Percentiles rank a stretch among this genome's conserved stretches.
These are phyloP conservation scores for Litchi chinensis DNA, from an alignment of 345 rosid species.

Conservation along the genomic window DNA sequence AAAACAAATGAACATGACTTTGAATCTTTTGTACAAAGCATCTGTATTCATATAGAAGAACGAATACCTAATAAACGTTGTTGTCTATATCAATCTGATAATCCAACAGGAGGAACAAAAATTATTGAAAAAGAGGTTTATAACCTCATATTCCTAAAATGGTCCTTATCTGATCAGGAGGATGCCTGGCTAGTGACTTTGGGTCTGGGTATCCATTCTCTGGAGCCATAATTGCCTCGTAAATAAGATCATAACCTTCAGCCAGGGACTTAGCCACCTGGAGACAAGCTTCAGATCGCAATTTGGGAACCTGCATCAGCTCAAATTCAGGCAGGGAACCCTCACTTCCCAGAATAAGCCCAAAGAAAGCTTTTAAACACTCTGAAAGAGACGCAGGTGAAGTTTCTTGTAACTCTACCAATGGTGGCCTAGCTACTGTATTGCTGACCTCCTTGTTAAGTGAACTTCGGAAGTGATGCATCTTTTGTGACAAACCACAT, in stretches of 20 bases:
- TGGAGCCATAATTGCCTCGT: constrained; percentile 69
- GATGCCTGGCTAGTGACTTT: constrained; percentile 85
- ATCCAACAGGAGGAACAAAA: background rate
- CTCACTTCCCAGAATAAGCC: constrained; percentile 83
- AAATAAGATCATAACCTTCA: constrained; percentile 78
- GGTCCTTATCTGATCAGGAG: constrained; percentile 93
- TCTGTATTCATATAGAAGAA: background rate
- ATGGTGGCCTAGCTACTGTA: constrained; percentile 21
- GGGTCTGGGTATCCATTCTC: constrained; percentile 78
- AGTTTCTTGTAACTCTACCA: constrained; percentile 70
- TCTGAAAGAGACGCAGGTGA: constrained; percentile 65
- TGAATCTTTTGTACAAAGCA: background rate
- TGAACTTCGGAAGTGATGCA: constrained; percentile 58
- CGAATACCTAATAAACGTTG: background rate
- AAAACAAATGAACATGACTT: background rate
- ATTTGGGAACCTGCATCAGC: constrained; percentile 88
- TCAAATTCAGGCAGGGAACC: constrained; percentile 88
- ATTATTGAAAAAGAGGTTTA: background rate
- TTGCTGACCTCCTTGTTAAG: constrained; percentile 30
- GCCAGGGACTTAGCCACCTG: constrained; percentile 75
- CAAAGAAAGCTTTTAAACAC: constrained; percentile 82
- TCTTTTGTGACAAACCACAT: constrained; percentile 68
- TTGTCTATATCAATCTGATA: background rate
- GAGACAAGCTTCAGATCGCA: constrained; percentile 78
- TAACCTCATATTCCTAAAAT: constrained; percentile 74